Percentiles rank a stretch among this genome's conserved stretches.
Evolutionary conservation across 371 early-diverging fungal genomes (phyloP).

Genomic region (Chytridiales sp.): DNA sequence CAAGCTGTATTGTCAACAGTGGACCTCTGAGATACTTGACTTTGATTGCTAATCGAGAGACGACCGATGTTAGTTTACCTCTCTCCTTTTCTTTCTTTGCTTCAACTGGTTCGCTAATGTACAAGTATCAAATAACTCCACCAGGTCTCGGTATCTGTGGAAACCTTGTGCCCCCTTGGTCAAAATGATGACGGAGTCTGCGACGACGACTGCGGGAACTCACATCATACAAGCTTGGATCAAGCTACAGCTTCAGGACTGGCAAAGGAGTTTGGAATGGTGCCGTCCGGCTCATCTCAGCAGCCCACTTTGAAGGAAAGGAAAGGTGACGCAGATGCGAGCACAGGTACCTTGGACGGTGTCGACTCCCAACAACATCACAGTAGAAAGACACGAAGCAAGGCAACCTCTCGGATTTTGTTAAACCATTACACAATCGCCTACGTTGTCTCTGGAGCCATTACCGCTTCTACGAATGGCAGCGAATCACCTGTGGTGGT

Average conservation of each 20-base stretch:
- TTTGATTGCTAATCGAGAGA: constrained; percentile 55
- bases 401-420: constrained; percentile 52
- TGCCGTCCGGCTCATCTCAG: too few relatives aligned
- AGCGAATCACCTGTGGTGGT: constrained; percentile 38
- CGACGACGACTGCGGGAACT: constrained; percentile 16
- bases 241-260: too few relatives aligned
- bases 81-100: background rate
- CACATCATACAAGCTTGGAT: too few relatives aligned
- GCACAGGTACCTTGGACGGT: too few relatives aligned
- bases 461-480: constrained; percentile 55
- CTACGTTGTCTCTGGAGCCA: constrained; percentile 58
- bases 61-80: constrained; percentile 18
- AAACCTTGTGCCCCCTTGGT: constrained; percentile 47
- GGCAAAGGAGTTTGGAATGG: too few relatives aligned
- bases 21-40: constrained; percentile 55
- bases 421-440: constrained; percentile 59
- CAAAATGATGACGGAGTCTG: constrained; percentile 39
- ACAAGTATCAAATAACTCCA: background rate
- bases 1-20: constrained; percentile 51
- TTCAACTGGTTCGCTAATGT: background rate
- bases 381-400: constrained; percentile 3
- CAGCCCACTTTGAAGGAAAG: too few relatives aligned
- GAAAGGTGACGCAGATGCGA: too few relatives aligned
- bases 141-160: constrained; percentile 37
- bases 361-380: too few relatives aligned